Percentiles rank a stretch among this genome's conserved stretches.
Conservation (phyloP, 2,329 filamentous ascomycete species). For the Exophiala viscosa region DNA sequence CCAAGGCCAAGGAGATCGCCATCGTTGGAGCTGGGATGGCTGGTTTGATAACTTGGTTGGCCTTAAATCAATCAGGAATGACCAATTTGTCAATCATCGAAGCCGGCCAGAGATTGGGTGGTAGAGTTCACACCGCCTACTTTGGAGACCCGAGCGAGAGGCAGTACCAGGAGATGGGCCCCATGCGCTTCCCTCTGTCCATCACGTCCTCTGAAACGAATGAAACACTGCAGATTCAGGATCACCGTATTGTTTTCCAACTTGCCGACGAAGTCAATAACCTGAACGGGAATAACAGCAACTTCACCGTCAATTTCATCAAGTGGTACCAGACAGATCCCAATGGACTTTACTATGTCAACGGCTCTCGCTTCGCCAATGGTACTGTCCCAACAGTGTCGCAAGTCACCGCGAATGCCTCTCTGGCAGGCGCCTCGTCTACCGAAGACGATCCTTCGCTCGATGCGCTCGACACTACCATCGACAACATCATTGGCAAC, state of each 20-base stretch:
- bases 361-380: constrained; percentile 47
- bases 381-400: constrained; percentile 53
- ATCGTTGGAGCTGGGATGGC: constrained; percentile 79
- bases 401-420: constrained; percentile 47
- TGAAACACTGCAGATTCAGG: constrained; percentile 41
- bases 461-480: constrained; percentile 1
- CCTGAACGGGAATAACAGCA: constrained; percentile 36
- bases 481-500: constrained; percentile 13
- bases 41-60: constrained; percentile 55
- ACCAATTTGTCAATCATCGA: constrained; percentile 47
- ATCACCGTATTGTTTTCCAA: constrained; percentile 45
- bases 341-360: constrained; percentile 53
- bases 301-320: constrained; percentile 42
- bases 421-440: constrained; percentile 30
- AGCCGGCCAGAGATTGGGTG: constrained; percentile 41
- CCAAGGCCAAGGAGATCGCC: constrained; percentile 51
- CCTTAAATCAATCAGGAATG: constrained; percentile 45
- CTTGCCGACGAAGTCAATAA: constrained; percentile 41
- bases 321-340: constrained; percentile 40
- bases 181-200: constrained; percentile 44
- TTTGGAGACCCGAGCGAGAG: constrained; percentile 39
- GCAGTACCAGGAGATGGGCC: constrained; percentile 43
- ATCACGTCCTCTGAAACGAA: constrained; percentile 42
- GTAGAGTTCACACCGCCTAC: constrained; percentile 44
- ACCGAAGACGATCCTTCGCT: constrained; percentile 9